Percentiles rank a stretch among this genome's conserved stretches.
Conservation (phyloP, 1,284 basidiomycete genomes). For the Gomphus sp. region DNA sequence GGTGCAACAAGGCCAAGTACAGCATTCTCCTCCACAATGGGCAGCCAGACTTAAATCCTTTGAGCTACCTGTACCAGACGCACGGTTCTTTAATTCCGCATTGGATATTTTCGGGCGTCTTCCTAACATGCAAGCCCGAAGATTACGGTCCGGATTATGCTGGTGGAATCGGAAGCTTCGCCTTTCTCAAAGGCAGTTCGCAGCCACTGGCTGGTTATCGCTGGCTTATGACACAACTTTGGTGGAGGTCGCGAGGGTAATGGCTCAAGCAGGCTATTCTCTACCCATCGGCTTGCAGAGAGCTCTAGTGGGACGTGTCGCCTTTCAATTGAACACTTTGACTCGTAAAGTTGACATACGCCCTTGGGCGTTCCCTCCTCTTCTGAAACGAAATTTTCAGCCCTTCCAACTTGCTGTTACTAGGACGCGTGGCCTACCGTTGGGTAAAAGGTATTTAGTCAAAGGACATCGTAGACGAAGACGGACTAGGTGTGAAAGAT, state of each 20-base stretch:
- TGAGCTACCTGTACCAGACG: conserved; percentile 41
- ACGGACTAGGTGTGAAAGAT: background rate
- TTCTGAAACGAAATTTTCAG: background rate
- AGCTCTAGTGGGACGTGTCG: conserved; percentile 31
- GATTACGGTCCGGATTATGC: conserved; percentile 15
- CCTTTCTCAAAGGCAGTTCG: conserved; percentile 18
- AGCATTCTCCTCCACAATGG: background rate
- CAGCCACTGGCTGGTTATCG: conserved; percentile 10
- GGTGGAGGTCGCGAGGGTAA: conserved; percentile 35
- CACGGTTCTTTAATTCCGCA: conserved; percentile 58
- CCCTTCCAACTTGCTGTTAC: conserved; percentile 20
- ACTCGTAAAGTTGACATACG: background rate
- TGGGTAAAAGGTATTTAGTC: background rate
- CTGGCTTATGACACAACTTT: conserved; percentile 24
- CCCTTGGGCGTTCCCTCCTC: background rate
- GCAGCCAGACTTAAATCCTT: conserved; percentile 11
- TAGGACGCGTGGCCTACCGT: conserved; percentile 33
- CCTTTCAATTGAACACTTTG: background rate
- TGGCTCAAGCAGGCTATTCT: conserved; percentile 34
- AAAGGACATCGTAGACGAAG: background rate
- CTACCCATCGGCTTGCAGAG: conserved; percentile 38
- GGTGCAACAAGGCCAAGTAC: background rate
- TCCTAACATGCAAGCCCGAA: conserved; percentile 21
- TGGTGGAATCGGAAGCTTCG: conserved; percentile 24
- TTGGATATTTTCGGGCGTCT: conserved; percentile 36